Percentiles rank a stretch among this genome's conserved stretches.
These are phyloP conservation scores for Cytospora piceae DNA, from an alignment of 2,329 filamentous ascomycete genomes.

Conservation along the genomic window DNA sequence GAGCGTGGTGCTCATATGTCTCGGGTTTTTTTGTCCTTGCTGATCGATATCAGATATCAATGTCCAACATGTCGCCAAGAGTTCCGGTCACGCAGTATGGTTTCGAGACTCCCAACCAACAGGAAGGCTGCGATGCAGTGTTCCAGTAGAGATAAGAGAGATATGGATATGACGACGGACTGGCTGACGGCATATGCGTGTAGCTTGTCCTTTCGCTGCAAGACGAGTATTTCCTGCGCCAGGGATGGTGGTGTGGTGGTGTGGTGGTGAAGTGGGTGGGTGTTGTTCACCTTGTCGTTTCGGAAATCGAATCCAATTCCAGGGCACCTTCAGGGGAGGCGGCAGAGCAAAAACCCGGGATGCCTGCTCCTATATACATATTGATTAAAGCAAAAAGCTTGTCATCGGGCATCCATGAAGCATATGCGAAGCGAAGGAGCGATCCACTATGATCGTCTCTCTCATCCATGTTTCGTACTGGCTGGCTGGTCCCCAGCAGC, in stretches of 20 bases:
- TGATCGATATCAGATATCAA: conserved; percentile 30
- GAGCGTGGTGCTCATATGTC: conserved; percentile 25
- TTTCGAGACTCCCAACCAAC: conserved; percentile 23
- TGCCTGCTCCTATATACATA: conserved; percentile 20
- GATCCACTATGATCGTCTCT: conserved; percentile 24
- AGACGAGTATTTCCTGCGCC: neutral
- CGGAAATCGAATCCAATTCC: neutral
- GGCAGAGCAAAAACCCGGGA: conserved; percentile 6
- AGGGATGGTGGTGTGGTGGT: neutral
- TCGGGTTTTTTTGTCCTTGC: conserved; percentile 3
- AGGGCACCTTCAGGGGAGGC: neutral
- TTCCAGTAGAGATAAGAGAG: conserved; percentile 26
- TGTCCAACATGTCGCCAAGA: conserved; percentile 28
- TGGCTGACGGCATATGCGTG: conserved; percentile 13
- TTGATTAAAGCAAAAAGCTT: conserved; percentile 9
- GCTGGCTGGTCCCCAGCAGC: conserved; percentile 1
- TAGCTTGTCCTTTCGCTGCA: neutral
- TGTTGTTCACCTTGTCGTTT: neutral
- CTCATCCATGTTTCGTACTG: conserved; percentile 17
- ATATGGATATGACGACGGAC: conserved; percentile 27
- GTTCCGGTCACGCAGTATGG: conserved; percentile 15
- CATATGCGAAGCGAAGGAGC: conserved; percentile 14
- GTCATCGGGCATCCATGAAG: conserved; percentile 20
- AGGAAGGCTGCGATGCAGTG: conserved; percentile 16
- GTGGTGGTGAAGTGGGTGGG: neutral